Percentiles rank a stretch among this genome's conserved stretches.
phyloP scores from a whole-genome alignment of 2,329 filamentous ascomycete species.

The Talaromyces islandicus region DNA sequence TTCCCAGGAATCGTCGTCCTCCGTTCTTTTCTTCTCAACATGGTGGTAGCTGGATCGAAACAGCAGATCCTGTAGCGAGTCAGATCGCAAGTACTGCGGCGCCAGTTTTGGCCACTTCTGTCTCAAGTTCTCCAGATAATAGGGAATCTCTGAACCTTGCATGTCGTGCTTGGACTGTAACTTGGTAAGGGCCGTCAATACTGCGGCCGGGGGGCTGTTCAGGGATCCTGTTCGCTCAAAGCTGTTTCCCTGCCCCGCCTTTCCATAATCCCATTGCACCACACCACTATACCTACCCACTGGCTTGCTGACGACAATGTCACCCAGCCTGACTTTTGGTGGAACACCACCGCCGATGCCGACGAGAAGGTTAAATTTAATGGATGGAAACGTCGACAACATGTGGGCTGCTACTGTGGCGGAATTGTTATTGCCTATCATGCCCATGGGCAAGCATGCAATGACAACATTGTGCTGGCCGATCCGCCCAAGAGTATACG shows the following conservation, averaged over 20 bases:
- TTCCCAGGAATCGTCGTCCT: not conserved
- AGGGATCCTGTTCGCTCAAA: not conserved
- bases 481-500: conserved; percentile 19
- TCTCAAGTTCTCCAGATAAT: not conserved
- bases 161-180: not conserved
- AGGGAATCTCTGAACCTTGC: not conserved
- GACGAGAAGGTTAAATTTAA: conserved; percentile 35
- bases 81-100: not conserved
- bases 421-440: conserved; percentile 22
- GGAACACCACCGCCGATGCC: conserved; percentile 29
- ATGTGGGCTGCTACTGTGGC: conserved; percentile 24
- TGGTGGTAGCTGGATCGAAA: not conserved
- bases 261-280: conserved; percentile 7
- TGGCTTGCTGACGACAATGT: conserved; percentile 6
- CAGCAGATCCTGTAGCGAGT: not conserved
- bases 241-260: not conserved
- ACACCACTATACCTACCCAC: not conserved
- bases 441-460: conserved; percentile 19
- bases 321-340: conserved; percentile 2
- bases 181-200: not conserved
- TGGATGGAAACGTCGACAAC: conserved; percentile 19
- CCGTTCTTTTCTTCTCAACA: not conserved
- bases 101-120: not conserved
- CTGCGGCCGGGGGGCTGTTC: not conserved
- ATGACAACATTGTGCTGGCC: conserved; percentile 21